Evolutionary conservation across 164 flowering plant species (phyloP).

Genomic region (Liquidambar formosana): DNA sequence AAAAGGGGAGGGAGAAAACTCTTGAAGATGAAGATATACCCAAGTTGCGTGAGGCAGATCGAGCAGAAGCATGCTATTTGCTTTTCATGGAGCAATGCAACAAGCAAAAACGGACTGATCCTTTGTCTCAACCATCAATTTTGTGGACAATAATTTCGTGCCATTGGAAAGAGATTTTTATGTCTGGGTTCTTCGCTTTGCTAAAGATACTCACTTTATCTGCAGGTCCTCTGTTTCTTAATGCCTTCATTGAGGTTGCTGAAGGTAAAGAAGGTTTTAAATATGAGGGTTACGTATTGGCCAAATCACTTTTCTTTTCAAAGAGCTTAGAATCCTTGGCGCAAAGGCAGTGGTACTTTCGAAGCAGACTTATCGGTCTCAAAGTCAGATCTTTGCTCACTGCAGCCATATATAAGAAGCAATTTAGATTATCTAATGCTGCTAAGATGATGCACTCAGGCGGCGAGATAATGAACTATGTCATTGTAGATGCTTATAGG

Average conservation of each 20-base stretch:
- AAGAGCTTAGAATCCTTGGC: constrained; percentile 47
- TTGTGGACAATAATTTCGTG: constrained; percentile 40
- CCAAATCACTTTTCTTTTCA: constrained; percentile 33
- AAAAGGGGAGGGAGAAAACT: too few relatives aligned
- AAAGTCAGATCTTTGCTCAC: constrained; percentile 32
- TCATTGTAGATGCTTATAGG: constrained; percentile 39
- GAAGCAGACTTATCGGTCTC: constrained; percentile 31
- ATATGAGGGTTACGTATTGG: constrained; percentile 38
- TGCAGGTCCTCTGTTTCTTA: constrained; percentile 52
- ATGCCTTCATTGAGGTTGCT: constrained; percentile 50
- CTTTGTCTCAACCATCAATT: constrained; percentile 41
- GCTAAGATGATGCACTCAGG: constrained; percentile 36
- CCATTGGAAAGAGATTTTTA: constrained; percentile 12
- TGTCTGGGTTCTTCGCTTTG: constrained; percentile 42
- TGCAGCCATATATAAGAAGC: constrained; percentile 39
- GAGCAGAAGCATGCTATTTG: constrained; percentile 55
- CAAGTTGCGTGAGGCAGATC: constrained; percentile 40
- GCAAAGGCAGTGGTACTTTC: constrained; percentile 38
- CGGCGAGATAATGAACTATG: constrained; percentile 54
- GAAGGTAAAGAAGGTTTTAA: constrained; percentile 45
- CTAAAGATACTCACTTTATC: constrained; percentile 45
- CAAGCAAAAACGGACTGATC: constrained; percentile 22
- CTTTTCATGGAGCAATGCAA: constrained; percentile 33
- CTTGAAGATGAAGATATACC: too few relatives aligned
- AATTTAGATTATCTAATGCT: constrained; percentile 31